Conservation (phyloP, 805 yeast species). For the Schizosaccharomyces osmophilus region DNA sequence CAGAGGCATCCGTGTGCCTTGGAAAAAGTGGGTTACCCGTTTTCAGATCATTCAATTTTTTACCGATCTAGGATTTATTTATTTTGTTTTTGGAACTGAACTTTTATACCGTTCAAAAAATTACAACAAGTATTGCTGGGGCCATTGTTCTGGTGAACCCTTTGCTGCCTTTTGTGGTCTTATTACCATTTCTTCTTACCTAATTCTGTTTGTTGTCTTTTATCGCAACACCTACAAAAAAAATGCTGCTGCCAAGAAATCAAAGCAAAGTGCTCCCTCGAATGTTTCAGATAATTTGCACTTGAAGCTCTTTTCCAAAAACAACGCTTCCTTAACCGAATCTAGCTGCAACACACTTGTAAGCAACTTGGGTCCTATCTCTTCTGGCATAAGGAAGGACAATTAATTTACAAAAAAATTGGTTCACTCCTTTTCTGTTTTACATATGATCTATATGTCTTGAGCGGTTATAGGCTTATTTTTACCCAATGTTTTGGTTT, state of each 20-base stretch:
- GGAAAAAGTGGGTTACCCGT: conserved; percentile 96
- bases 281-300: not conserved
- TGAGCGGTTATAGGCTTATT: too few relatives aligned
- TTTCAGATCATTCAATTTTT: conserved; percentile 82
- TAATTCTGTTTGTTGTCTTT: conserved; percentile 50
- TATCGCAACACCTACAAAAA: conserved; percentile 16
- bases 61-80: conserved; percentile 60
- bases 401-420: not conserved
- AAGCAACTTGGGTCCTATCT: not conserved
- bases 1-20: conserved; percentile 85
- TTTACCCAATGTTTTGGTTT: too few relatives aligned
- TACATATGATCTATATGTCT: too few relatives aligned
- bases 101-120: conserved; percentile 46
- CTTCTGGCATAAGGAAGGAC: not conserved
- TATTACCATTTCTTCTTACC: conserved; percentile 61
- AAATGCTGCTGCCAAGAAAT: not conserved
- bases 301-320: not conserved
- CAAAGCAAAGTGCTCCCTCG: not conserved
- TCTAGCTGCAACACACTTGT: not conserved
- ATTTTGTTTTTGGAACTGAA: conserved; percentile 77
- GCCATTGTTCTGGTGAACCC: conserved; percentile 76
- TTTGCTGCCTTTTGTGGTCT: conserved; percentile 81
- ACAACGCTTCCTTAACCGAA: not conserved
- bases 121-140: conserved; percentile 38
- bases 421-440: too few relatives aligned